phyloP scores from a whole-genome alignment of 805 yeast species.

The Yueomyces sp. region DNA sequence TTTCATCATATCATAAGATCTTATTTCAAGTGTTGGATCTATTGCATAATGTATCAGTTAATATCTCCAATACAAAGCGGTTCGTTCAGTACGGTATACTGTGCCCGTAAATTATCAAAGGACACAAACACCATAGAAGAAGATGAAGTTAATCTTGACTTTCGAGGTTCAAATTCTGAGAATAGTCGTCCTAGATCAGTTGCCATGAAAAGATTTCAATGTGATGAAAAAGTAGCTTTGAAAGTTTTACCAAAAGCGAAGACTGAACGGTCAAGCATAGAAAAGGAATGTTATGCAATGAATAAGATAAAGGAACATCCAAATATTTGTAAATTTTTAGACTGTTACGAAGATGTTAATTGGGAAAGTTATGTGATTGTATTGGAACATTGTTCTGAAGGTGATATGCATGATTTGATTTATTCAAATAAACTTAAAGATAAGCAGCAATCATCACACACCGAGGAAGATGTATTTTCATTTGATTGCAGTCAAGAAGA shows the following conservation, averaged over 20 bases:
- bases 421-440: neutral
- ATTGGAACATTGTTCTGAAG: slow-evolving; percentile 52
- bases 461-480: no score
- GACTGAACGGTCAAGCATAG: neutral
- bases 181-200: slow-evolving; percentile 8
- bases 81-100: slow-evolving; percentile 22
- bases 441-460: neutral
- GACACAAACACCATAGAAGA: neutral
- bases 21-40: no score
- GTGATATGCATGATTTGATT: slow-evolving; percentile 51
- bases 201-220: slow-evolving; percentile 1
- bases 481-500: neutral
- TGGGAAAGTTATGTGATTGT: slow-evolving; percentile 39
- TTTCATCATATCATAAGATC: no score
- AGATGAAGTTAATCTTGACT: neutral
- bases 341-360: slow-evolving; percentile 36
- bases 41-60: slow-evolving; percentile 6
- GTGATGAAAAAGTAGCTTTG: slow-evolving; percentile 12
- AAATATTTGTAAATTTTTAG: slow-evolving; percentile 45
- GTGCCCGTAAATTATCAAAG: slow-evolving; percentile 5
- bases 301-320: slow-evolving; percentile 22
- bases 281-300: neutral
- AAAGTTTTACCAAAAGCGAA: slow-evolving; percentile 16
- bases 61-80: slow-evolving; percentile 18
- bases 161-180: no score